These are phyloP conservation scores for Cladophialophora bantiana DNA, from an alignment of 2,329 filamentous ascomycete genomes.

Conservation along the genomic window DNA sequence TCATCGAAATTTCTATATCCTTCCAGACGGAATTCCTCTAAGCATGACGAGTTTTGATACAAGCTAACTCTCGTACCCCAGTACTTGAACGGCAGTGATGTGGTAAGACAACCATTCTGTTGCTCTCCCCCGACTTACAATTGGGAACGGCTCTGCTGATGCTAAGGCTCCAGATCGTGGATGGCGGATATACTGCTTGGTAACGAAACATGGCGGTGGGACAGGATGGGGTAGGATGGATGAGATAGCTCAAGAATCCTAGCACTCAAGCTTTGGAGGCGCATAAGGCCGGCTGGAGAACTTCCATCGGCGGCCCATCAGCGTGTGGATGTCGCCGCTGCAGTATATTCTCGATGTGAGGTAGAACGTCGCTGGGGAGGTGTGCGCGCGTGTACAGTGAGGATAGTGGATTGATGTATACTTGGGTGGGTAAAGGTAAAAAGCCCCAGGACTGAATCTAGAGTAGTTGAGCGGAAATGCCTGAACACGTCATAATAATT, in stretches of 20 bases:
- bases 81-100: slow-evolving; percentile 32
- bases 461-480: background rate
- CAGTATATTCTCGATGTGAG: too few relatives aligned
- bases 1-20: background rate
- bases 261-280: background rate
- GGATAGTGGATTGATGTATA: background rate
- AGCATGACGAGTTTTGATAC: background rate
- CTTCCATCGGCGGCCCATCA: too few relatives aligned
- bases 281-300: background rate
- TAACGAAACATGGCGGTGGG: background rate
- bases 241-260: background rate
- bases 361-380: background rate
- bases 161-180: slow-evolving; percentile 25
- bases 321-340: background rate
- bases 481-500: background rate
- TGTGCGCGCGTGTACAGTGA: background rate
- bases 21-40: background rate
- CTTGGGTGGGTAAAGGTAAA: background rate
- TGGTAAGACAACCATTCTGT: slow-evolving; percentile 24
- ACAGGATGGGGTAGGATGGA: background rate
- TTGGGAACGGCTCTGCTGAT: slow-evolving; percentile 9
- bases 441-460: too few relatives aligned
- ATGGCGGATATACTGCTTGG: slow-evolving; percentile 34
- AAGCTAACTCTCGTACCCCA: background rate
- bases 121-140: background rate